A percentile compares a stretch with the other conserved stretches of the same genome.
These are phyloP conservation scores for Elongisporangium senticosum DNA, from an alignment of 352 stramenopile genomes.

Conservation along the genomic window DNA sequence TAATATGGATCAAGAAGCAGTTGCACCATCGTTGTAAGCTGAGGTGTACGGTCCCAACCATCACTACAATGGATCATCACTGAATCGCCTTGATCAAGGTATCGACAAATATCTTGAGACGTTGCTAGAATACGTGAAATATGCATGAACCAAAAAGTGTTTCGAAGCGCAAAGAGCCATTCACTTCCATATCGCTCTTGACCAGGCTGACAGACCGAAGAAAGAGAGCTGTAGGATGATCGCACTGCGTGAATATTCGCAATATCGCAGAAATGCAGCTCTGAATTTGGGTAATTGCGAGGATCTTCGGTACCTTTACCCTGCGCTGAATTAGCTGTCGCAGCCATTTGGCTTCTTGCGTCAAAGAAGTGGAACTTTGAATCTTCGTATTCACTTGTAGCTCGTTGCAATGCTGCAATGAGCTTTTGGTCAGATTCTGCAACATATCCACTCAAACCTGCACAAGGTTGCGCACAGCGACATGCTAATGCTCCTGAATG, in stretches of 20 bases:
- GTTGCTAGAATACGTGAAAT: conserved; percentile 94
- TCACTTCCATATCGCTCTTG: conserved; percentile 74
- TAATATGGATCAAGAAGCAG: conserved; percentile 98
- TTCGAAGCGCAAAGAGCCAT: conserved; percentile 87
- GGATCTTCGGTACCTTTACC: conserved; percentile 88
- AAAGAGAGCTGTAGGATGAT: conserved; percentile 78
- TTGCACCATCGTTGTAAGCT: conserved; percentile 94
- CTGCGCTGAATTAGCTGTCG: conserved; percentile 78
- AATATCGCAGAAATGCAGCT: conserved; percentile 98
- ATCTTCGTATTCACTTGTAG: conserved; percentile 49
- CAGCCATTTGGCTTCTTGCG: conserved; percentile 78
- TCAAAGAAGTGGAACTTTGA: conserved; percentile 86
- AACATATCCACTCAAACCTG: conserved; percentile 78
- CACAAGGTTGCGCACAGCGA: conserved; percentile 80
- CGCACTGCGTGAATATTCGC: conserved; percentile 98
- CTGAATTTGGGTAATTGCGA: conserved; percentile 93
- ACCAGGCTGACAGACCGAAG: conserved; percentile 65
- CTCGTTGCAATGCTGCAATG: conserved; percentile 61
- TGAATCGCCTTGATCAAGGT: conserved; percentile 90
- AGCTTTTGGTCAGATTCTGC: conserved; percentile 79
- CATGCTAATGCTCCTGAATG: conserved; percentile 87
- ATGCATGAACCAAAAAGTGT: conserved; percentile 97
- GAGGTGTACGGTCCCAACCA: conserved; percentile 98
- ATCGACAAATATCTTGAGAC: conserved; percentile 91
- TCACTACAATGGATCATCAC: conserved; percentile 99